phyloP scores from a whole-genome alignment of 495 filamentous ascomycete species.

The Entonaema liquescens region DNA sequence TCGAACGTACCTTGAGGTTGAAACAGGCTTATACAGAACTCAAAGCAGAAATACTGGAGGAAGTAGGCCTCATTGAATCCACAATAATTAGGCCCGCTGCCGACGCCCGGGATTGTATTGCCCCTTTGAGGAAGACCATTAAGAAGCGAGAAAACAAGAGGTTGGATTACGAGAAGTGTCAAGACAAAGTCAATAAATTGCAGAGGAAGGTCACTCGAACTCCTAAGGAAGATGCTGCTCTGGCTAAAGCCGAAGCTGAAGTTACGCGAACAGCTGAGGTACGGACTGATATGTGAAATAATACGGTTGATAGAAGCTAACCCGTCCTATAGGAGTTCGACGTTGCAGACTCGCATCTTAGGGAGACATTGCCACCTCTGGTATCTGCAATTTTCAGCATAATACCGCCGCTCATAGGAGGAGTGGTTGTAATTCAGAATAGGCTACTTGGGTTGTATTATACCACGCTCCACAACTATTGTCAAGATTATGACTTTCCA shows the following conservation, averaged over 20 bases:
- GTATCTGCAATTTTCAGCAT: constrained; percentile 79
- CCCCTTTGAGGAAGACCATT: constrained; percentile 86
- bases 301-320: neutral
- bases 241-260: constrained; percentile 83
- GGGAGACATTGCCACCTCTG: constrained; percentile 76
- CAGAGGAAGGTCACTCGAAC: constrained; percentile 75
- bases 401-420: constrained; percentile 76
- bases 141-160: constrained; percentile 92
- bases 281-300: constrained; percentile 29
- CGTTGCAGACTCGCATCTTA: constrained; percentile 82
- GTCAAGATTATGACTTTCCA: constrained; percentile 73
- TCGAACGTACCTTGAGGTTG: constrained; percentile 73
- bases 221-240: constrained; percentile 77
- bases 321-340: constrained; percentile 71
- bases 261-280: constrained; percentile 73
- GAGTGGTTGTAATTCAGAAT: constrained; percentile 84
- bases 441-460: constrained; percentile 84
- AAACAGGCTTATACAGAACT: constrained; percentile 77
- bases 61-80: constrained; percentile 76
- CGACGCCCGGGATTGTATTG: constrained; percentile 74
- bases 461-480: constrained; percentile 82
- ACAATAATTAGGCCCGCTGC: constrained; percentile 77
- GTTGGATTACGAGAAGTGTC: constrained; percentile 85
- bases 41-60: constrained; percentile 75
- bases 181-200: constrained; percentile 74